Percentiles rank a stretch among this genome's conserved stretches.
Conservation (phyloP, 257 asterid genomes). For the Ligustrum vulgare region DNA sequence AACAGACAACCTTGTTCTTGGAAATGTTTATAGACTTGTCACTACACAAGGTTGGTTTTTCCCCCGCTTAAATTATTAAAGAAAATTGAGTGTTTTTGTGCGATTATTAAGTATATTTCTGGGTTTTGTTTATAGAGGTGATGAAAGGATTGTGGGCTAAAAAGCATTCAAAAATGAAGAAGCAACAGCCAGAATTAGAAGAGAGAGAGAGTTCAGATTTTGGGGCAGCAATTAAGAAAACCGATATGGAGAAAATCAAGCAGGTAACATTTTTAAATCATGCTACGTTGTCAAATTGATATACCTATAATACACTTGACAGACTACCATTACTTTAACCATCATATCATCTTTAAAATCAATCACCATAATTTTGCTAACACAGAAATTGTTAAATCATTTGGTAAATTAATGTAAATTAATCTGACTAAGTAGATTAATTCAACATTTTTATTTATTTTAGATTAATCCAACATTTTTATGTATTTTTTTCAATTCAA, state of each 20-base stretch:
- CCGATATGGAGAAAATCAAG: conserved; percentile 41
- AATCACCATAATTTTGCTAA: too few species aligned
- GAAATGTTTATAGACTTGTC: conserved; percentile 83
- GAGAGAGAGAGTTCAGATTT: conserved; percentile 42
- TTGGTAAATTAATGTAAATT: too few species aligned
- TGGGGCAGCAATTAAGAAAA: conserved; percentile 43
- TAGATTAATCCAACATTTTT: too few species aligned
- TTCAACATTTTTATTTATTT: too few species aligned
- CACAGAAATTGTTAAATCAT: too few species aligned
- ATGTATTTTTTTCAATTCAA: neutral
- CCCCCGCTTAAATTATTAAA: neutral
- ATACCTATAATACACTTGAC: too few species aligned
- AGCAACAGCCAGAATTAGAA: conserved; percentile 33
- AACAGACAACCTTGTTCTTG: conserved; percentile 70
- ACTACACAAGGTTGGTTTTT: conserved; percentile 61
- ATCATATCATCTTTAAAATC: too few species aligned
- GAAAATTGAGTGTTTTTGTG: neutral
- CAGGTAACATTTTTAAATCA: too few species aligned
- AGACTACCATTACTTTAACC: too few species aligned
- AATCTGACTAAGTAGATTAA: too few species aligned
- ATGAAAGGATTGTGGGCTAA: conserved; percentile 83
- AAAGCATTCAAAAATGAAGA: conserved; percentile 66
- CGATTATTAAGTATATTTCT: neutral
- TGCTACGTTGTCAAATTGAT: too few species aligned
- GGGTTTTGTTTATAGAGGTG: conserved; percentile 32